Evolutionary conservation across 2,329 filamentous ascomycete species (phyloP), one percentile per base, ranked within the genome.

Genomic region (Epichloe bromicola): DNA sequence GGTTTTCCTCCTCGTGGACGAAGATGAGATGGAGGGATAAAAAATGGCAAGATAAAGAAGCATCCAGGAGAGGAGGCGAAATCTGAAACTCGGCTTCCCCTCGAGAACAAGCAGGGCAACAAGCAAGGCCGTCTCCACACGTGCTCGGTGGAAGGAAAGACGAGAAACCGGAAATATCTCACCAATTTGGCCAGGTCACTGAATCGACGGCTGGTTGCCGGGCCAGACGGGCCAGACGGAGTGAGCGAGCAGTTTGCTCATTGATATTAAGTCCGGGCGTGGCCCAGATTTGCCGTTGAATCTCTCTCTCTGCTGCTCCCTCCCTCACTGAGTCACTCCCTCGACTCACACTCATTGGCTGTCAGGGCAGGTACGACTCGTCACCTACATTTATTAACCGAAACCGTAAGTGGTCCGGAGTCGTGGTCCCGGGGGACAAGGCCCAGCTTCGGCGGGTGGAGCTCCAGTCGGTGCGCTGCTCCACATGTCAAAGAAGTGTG

Each of bases 191-290:
- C 23, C 23, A 23, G 23, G 23, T 6, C 23, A 23, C 23, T 39
- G 37, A 46, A 46, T 36, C 50, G 43, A 42, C 17, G 26, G 23
- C 50, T 44, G 38, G 48, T 50, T 52, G 53, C 46, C 52, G 43
- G 53, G 43, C 40, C 50, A 49, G 50, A 41, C 50, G 43, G 42
- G 43, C 40, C 47, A 49, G 50, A 41, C 50, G 43, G 42, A 50
- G 43, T 50, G 50, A 43, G 40, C 45, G 47, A 54, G 52, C 50
- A n/a, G n/a, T n/a, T n/a, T n/a, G n/a, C n/a, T n/a, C n/a, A n/a
- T 50, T 46, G 39, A 50, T 26, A n/a, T n/a, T n/a, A 26, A 26
- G 46, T 36, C 50, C 49, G 43, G 43, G 17, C 43, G 4, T 19
- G n/a, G 11, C 44, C 19, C 36, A 34, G 39, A n/a, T 38, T 33